Evolutionary conservation across 2,329 filamentous ascomycete species (phyloP), one percentile per base, ranked within the genome.

Genomic region (Xylariaceae sp.): DNA sequence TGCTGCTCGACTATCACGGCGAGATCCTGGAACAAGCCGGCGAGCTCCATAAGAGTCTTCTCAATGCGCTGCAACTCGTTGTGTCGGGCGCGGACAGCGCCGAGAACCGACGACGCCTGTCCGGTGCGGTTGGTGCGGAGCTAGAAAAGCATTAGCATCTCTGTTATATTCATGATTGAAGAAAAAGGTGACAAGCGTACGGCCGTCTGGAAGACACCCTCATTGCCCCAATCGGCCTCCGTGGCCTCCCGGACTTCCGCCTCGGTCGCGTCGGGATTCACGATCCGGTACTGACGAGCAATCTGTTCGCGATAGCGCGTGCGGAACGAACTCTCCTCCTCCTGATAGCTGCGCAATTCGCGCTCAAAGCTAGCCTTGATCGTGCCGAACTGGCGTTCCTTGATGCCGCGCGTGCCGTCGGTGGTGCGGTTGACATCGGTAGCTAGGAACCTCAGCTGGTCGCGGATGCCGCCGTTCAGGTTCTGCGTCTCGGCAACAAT

Each of bases 11-110:
- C 85, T 61, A 88, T 79, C 67, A 88, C 84, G 60, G 88, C 88
- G 62, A 94, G 84, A 69, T 92, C 86, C 65, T 86, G 79, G 78
- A 91, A 92, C 67, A 93, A 81, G 52, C 81, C 72, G 30, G 84
- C 81, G 48, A 93, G 82, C 72, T 93, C 88, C 42, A 78, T 77
- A 64, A 93, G 81, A 4, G 88, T 91, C 71, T 83, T 80, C 74
- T 93, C 89, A 67, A 94, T 93, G 73, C 84, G 85, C 76, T 90
- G 84, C 64, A 93, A 86, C 75, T 93, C 90, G 71, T 89, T 90
- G 79, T 93, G 90, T 58, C 90, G 88, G 44, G 88, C 89, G 65
- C 88, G 88, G 45, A 93, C 90, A 64, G 88, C 88, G 64, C 88
- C 88, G 53, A 93, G 84, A 6, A 91, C 85, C 13, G 86, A 86